Conservation (phyloP, 805 yeast species). For the Ogataea allantospora region DNA sequence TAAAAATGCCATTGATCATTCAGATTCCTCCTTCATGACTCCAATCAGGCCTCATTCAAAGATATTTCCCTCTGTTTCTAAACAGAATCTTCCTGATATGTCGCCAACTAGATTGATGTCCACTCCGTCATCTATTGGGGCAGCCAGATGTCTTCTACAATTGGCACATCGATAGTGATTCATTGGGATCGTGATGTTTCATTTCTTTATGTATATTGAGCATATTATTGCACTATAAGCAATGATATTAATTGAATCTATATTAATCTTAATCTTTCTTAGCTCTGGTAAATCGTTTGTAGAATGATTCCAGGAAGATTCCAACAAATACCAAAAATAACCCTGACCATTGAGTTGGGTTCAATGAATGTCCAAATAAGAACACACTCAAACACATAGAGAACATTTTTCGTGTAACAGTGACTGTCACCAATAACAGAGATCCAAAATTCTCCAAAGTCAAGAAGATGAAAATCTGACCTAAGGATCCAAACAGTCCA, state of each 20-base stretch:
- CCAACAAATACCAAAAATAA: constrained; percentile 80
- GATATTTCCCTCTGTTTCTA: constrained; percentile 7
- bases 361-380: constrained; percentile 77
- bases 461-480: constrained; percentile 89
- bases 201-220: constrained; percentile 11
- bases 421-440: constrained; percentile 80
- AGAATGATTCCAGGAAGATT: constrained; percentile 71
- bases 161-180: constrained; percentile 35
- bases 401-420: constrained; percentile 94
- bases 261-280: constrained; percentile 5
- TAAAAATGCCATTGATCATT: constrained; percentile 17
- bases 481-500: constrained; percentile 80
- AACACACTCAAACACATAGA: constrained; percentile 90
- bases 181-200: constrained; percentile 7
- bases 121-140: constrained; percentile 48
- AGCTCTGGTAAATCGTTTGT: constrained; percentile 34
- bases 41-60: constrained; percentile 13
- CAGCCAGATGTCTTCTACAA: constrained; percentile 44
- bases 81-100: constrained; percentile 18
- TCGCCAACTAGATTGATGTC: constrained; percentile 41
- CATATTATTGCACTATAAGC: constrained; percentile 9
- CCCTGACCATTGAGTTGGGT: constrained; percentile 71
- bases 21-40: constrained; percentile 20
- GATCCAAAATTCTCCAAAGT: constrained; percentile 86
- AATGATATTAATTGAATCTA: constrained; percentile 4